phyloP scores from a whole-genome alignment of 495 filamentous ascomycete species.

The Penicillium mononematosum region DNA sequence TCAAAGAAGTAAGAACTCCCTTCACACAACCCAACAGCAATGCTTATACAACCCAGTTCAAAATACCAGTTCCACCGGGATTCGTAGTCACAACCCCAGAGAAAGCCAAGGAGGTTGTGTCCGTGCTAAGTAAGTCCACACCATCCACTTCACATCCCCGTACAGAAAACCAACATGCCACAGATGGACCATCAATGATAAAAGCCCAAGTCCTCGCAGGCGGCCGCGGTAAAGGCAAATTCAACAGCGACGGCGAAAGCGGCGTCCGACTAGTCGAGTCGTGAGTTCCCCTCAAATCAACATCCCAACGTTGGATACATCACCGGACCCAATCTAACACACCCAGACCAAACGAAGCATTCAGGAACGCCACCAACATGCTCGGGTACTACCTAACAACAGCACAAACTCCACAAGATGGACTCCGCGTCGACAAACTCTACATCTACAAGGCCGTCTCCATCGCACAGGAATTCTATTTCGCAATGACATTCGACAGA shows the following conservation, averaged over 20 bases:
- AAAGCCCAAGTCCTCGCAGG: constrained; percentile 38
- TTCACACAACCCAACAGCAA: background rate
- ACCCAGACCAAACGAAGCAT: constrained; percentile 28
- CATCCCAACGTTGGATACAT: background rate
- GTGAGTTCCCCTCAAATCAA: constrained; percentile 12
- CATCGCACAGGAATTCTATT: constrained; percentile 32
- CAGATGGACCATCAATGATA: constrained; percentile 31
- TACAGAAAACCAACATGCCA: background rate
- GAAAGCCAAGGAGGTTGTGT: constrained; percentile 27
- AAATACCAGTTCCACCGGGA: constrained; percentile 32
- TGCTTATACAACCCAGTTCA: constrained; percentile 22
- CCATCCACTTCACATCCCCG: background rate
- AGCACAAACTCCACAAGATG: constrained; percentile 30
- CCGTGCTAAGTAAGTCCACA: constrained; percentile 22
- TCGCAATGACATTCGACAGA: constrained; percentile 38
- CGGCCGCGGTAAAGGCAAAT: constrained; percentile 34
- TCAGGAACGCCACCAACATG: constrained; percentile 34
- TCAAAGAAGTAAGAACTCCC: constrained; percentile 23
- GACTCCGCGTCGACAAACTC: constrained; percentile 34
- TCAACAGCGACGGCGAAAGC: constrained; percentile 31
- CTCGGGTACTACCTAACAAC: constrained; percentile 34
- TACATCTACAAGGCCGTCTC: constrained; percentile 35
- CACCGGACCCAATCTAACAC: background rate
- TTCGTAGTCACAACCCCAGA: constrained; percentile 24
- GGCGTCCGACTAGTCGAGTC: constrained; percentile 32